Conservation (phyloP, 306 rosid genomes). For the Cyamopsis tetragonoloba region DNA sequence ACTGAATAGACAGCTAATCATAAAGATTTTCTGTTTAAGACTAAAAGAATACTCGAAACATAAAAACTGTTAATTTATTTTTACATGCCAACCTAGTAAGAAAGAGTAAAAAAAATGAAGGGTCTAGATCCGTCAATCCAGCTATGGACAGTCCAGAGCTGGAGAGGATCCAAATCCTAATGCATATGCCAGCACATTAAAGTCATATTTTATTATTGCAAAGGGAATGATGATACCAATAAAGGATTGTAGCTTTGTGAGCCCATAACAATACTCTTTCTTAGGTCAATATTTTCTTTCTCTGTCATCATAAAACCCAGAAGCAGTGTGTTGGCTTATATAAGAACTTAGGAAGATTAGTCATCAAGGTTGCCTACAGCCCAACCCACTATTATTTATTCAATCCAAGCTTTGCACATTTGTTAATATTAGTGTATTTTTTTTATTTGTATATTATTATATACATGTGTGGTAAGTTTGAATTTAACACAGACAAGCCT, state of each 20-base stretch:
- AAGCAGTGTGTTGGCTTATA: background rate
- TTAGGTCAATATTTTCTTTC: background rate
- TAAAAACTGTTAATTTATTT: too few species aligned
- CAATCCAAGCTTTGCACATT: background rate
- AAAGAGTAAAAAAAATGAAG: too few species aligned
- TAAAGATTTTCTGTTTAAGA: background rate
- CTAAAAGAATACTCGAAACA: background rate
- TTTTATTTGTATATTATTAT: too few species aligned
- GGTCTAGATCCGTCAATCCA: too few species aligned
- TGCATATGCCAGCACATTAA: slow-evolving; percentile 4
- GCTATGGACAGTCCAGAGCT: too few species aligned
- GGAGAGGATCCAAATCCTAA: too few species aligned
- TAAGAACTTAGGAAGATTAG: background rate
- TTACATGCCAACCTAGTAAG: too few species aligned
- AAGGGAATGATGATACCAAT: background rate
- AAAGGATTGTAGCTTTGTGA: background rate
- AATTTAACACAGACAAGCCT: background rate
- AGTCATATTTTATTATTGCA: background rate
- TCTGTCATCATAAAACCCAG: background rate
- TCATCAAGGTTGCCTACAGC: background rate
- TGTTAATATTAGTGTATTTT: too few species aligned
- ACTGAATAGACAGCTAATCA: background rate
- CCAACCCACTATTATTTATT: background rate
- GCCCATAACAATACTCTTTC: background rate
- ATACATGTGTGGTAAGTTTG: background rate